Base-by-base conservation (phyloP, 306 rosid species). In the Lagenaria siceraria region DNA sequence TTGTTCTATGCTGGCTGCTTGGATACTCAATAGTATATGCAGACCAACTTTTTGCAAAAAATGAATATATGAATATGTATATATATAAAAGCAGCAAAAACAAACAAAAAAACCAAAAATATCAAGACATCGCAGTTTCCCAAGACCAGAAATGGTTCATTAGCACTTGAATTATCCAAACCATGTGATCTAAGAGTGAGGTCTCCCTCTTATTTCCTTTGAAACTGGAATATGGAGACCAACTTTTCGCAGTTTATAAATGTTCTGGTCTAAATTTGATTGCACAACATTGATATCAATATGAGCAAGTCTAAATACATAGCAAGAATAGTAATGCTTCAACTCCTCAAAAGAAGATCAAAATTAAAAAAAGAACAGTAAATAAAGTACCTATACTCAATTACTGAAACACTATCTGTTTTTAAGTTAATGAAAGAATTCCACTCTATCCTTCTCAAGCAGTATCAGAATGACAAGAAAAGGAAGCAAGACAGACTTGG, bases 381-480 rank as follows among this genome's bases (percentile, higher is more conserved):
- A 22, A 66, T 21, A 66, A 66, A 40, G 53, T 66, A 33, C 53
- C 52, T 66, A 66, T 66, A 66, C 18, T 66, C 52, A 19, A 46
- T 66, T 19, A 40, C 73, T 66, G 49, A 36, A 66, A 1, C 29
- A 66, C 31, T 40, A n/a, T 35, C 25, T 35, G 10, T 52, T 75
- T n/a, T 42, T 10, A 58, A 76, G 68, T 55, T 60, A 55, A 77
- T 66, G 79, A 89, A 91, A 87, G 89, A 91, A 90, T 92, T 86
- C 46, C 80, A 80, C 78, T 81, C 88, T 83, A 82, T 65, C 65
- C 68, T 79, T 87, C 90, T 85, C 79, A 75, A 77, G 70, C 63
- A 77, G 77, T 80, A 78, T 40, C 75, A 77, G 60, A 54, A 61
- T 64, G 78, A 76, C 74, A 84, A 81, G 73, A 74, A 60, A 74